phyloP scores from a whole-genome alignment of 129 eudicot genomes.

The Silybum marianum region DNA sequence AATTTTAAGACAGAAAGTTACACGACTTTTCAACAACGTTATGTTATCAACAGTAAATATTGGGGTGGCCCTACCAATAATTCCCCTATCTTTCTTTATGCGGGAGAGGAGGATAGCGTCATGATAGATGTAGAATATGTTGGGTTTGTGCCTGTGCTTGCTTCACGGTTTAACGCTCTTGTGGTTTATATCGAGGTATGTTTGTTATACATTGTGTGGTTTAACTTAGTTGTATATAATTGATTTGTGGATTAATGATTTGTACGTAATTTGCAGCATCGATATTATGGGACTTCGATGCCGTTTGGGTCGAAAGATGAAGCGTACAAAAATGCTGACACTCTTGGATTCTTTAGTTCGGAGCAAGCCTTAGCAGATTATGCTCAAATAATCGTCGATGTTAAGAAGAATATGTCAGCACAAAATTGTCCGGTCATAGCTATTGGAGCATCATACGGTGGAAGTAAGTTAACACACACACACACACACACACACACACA shows the following conservation, averaged over 20 bases:
- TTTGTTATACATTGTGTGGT: no score
- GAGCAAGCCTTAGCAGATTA: slow-evolving; percentile 46
- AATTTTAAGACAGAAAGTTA: slow-evolving; percentile 32
- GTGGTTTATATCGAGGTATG: slow-evolving; percentile 38
- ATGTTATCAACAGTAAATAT: slow-evolving; percentile 11
- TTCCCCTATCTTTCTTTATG: slow-evolving; percentile 29
- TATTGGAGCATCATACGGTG: slow-evolving; percentile 48
- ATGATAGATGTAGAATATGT: not conserved
- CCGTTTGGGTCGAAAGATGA: slow-evolving; percentile 35
- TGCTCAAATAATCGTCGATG: slow-evolving; percentile 37
- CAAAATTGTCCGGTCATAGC: slow-evolving; percentile 42
- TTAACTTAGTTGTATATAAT: not conserved
- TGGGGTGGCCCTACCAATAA: slow-evolving; percentile 22
- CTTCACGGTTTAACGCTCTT: slow-evolving; percentile 35
- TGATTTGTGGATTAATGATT: not conserved
- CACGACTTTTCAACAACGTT: slow-evolving; percentile 35
- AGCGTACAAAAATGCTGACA: slow-evolving; percentile 28
- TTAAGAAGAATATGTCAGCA: slow-evolving; percentile 37
- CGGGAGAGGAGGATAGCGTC: slow-evolving; percentile 11
- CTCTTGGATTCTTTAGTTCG: slow-evolving; percentile 35
- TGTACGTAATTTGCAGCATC: slow-evolving; percentile 25
- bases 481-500: no score
- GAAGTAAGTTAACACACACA: slow-evolving; percentile 33
- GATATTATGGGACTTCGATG: slow-evolving; percentile 41
- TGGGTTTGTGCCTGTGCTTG: slow-evolving; percentile 12